phyloP scores from a whole-genome alignment of 768 basidiomycete species.

The Mycena vulgaris region DNA sequence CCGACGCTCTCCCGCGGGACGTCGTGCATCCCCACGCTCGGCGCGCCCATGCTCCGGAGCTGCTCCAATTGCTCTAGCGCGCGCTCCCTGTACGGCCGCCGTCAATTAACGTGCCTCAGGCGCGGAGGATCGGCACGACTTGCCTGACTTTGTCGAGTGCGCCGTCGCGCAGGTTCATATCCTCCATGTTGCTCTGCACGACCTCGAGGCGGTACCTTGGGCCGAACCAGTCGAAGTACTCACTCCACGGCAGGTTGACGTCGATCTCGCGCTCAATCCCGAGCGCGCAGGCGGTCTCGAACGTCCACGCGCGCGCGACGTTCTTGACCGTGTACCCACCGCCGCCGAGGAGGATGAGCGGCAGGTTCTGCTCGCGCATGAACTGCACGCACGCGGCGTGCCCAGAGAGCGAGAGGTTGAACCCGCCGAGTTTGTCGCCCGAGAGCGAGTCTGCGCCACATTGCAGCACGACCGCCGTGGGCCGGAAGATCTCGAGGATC shows the following conservation, averaged over 20 bases:
- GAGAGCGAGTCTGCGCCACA: conserved; percentile 97
- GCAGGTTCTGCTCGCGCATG: conserved; percentile 85
- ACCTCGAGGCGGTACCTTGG: conserved; percentile 96
- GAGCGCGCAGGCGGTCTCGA: conserved; percentile 95
- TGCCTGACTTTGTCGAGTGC: conserved; percentile 86
- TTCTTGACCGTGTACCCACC: conserved; percentile 99
- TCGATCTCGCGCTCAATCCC: conserved; percentile 87
- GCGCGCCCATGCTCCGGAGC: conserved; percentile 66
- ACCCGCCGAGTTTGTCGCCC: conserved; percentile 95
- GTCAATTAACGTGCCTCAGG: too few relatives aligned
- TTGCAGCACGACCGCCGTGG: conserved; percentile 91
- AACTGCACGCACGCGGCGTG: conserved; percentile 94
- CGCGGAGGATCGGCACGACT: conserved; percentile 44
- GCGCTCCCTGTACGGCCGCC: conserved; percentile 43
- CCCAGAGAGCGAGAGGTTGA: conserved; percentile 96
- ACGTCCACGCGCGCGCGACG: conserved; percentile 95
- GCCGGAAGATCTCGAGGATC: conserved; percentile 90
- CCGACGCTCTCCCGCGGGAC: conserved; percentile 83
- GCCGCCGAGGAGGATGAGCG: conserved; percentile 93
- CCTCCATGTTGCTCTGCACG: conserved; percentile 93
- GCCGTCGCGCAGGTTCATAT: conserved; percentile 86
- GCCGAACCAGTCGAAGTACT: conserved; percentile 98
- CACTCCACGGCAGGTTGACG: conserved; percentile 86
- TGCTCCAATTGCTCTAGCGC: conserved; percentile 63
- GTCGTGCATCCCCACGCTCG: conserved; percentile 89